Evolutionary conservation across 768 basidiomycete genomes (phyloP), one percentile per base, ranked within the genome.

Genomic region (Clavaria fumosa): DNA sequence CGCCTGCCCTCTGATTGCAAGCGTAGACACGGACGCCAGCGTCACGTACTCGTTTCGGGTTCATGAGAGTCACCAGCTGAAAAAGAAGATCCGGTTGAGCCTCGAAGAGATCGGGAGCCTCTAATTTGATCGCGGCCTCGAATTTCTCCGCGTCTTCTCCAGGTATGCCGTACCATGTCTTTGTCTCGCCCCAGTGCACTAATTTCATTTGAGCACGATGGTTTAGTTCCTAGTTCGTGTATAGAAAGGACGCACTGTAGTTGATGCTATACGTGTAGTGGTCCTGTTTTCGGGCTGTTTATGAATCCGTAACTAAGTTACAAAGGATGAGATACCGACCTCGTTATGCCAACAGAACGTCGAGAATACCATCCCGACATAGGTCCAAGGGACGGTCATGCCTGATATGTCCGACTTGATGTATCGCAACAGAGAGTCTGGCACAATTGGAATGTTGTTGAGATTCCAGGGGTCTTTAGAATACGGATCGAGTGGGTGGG

Each of bases 341-440:
- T 89, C 91, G 51, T 99, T 99, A 60, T 99, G 95, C 95, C 95
- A 99, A 54, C 93, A 97, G 58, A 99, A 99, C 2, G 95, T 93
- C 10, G 91, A 93, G 55, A 99, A 99, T 12, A 89, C 68, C 93
- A 97, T 97, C 33, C 95, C 95, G 43, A 97, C 88, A 55, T 99
- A 99, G 24, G 86, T 95, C 91, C 90, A 96, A 7, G 91, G 91
- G 7, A 96, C 88, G 2, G 93, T 97, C 93, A 99, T 99, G 10
- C 95, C 95, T 37, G 91, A 96, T 39, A 99, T 95, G 55, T 97
- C 91, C 3, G 89, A 91, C 59, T 96, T 95, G 62, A 99, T 95
- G 57, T 79, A 99, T 9, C 95, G 83, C 23, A 99, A 69, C 7
- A 99, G 71, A 20, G 93, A 97, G 42, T 93, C 86, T 1, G 79